These are phyloP conservation scores for Populus trichocarpa DNA, from an alignment of 441 rosid genomes.

Conservation along the genomic window DNA sequence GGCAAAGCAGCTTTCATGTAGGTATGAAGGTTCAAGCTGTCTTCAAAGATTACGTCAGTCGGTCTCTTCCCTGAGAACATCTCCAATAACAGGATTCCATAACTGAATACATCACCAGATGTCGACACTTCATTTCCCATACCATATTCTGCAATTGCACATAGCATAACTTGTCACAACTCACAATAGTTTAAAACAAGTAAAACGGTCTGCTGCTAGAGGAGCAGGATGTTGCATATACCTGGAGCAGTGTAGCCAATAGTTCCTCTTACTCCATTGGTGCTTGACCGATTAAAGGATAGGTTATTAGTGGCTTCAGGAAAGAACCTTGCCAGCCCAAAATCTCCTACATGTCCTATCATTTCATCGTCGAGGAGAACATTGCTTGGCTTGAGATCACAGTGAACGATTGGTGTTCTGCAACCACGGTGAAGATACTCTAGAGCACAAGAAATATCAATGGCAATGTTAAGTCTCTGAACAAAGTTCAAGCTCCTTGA, in stretches of 20 bases:
- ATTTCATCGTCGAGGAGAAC: slow-evolving; percentile 8
- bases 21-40: neutral
- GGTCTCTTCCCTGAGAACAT: slow-evolving; percentile 17
- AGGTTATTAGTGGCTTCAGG: neutral
- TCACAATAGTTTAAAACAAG: no score
- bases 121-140: slow-evolving; percentile 1
- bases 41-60: neutral
- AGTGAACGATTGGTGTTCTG: slow-evolving; percentile 2
- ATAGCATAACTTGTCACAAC: neutral
- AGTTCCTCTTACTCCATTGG: neutral
- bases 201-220: no score
- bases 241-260: slow-evolving; percentile 17
- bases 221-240: neutral
- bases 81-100: slow-evolving; percentile 16
- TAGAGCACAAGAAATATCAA: slow-evolving; percentile 9
- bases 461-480: slow-evolving; percentile 11
- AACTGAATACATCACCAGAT: slow-evolving; percentile 7
- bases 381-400: slow-evolving; percentile 21
- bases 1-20: neutral
- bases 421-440: slow-evolving; percentile 15
- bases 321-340: slow-evolving; percentile 11
- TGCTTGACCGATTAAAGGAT: neutral
- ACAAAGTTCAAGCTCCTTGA: slow-evolving; percentile 9
- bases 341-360: slow-evolving; percentile 12
- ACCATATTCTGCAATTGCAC: slow-evolving; percentile 10